Evolutionary conservation across 805 yeast species (phyloP), one percentile per base, ranked within the genome.

Genomic region (Candida dajiaensis): DNA sequence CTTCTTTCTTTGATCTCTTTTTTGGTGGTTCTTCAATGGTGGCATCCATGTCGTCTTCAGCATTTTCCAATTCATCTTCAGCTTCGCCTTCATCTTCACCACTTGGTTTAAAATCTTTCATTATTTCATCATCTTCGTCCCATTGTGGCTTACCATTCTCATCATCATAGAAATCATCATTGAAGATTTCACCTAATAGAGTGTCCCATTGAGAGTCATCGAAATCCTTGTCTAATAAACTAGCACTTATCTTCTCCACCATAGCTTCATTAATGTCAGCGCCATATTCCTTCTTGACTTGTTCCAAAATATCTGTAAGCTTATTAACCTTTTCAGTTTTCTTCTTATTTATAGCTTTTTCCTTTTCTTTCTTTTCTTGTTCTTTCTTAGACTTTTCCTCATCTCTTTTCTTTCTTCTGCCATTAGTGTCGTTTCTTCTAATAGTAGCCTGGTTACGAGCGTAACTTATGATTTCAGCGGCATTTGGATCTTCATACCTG

Each of bases 391-490:
- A 84, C 41, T 70, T 76, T 64, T 81, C 79, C 61, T 74, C 77
- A 39, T 87, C 88, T 70, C 98, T 81, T 65, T 83, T 83, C 65
- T 83, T 80, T 71, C 89, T 89, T 57, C 99, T 79, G 12, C 85
- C 65, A 55, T 82, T 79, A 50, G 81, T 74, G 43, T 80, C 81
- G 19, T 84, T 80, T 62, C 99, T 76, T 69, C 99, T 82, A 61
- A 89, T 74, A 0, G 98, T 89, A 21, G 94, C 95, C 66, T 89
- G 97, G 38, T 73, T 83, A 77, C 99, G 89, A 3, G 98, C 97
- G 70, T 92, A 94, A 16, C 95, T 84, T 18, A 90, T 84, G 64
- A 94, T 87, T 59, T 92, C 97, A 0, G 92, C 88, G 7, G 96
- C 77, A 53, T 81, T 80, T 15, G 96, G 89, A 58, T 90, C 97